Percentiles rank a stretch among this genome's conserved stretches.
These are phyloP conservation scores for Phaeosphaeria sp. DNA, from an alignment of 2,329 filamentous ascomycete genomes.

Conservation along the genomic window DNA sequence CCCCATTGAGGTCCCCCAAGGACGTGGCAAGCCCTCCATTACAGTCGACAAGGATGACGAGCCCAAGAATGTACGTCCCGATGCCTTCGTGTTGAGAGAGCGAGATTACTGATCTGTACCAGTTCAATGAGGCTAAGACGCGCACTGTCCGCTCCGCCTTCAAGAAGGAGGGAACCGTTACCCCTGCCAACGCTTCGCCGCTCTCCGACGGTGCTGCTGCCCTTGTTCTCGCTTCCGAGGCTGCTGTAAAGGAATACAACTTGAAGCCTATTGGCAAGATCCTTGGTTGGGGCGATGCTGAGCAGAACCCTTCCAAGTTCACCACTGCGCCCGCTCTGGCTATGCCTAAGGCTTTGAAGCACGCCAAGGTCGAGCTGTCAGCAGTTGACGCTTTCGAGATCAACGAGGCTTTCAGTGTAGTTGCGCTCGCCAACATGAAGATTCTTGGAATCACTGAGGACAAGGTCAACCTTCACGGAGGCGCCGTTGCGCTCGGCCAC, in stretches of 20 bases:
- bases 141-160: constrained; percentile 72
- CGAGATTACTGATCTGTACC: constrained; percentile 20
- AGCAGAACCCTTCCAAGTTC: constrained; percentile 90
- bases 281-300: constrained; percentile 95
- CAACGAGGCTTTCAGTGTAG: constrained; percentile 98
- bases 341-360: constrained; percentile 96
- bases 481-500: constrained; percentile 94
- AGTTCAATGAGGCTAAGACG: constrained; percentile 61
- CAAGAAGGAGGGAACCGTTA: constrained; percentile 86
- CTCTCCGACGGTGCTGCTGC: constrained; percentile 95
- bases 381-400: constrained; percentile 95
- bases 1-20: constrained; percentile 84
- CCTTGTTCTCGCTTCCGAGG: constrained; percentile 90
- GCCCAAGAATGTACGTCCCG: constrained; percentile 78
- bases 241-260: constrained; percentile 88
- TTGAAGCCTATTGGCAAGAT: constrained; percentile 96
- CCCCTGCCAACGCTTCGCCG: constrained; percentile 93
- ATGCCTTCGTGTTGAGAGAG: constrained; percentile 11
- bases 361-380: constrained; percentile 80
- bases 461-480: constrained; percentile 94
- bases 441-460: constrained; percentile 78
- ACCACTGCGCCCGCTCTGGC: constrained; percentile 92
- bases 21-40: constrained; percentile 86
- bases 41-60: constrained; percentile 88
- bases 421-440: constrained; percentile 96